These are phyloP conservation scores for Talaromyces albobiverticillius DNA, from an alignment of 2,329 filamentous ascomycete species.

Conservation along the genomic window DNA sequence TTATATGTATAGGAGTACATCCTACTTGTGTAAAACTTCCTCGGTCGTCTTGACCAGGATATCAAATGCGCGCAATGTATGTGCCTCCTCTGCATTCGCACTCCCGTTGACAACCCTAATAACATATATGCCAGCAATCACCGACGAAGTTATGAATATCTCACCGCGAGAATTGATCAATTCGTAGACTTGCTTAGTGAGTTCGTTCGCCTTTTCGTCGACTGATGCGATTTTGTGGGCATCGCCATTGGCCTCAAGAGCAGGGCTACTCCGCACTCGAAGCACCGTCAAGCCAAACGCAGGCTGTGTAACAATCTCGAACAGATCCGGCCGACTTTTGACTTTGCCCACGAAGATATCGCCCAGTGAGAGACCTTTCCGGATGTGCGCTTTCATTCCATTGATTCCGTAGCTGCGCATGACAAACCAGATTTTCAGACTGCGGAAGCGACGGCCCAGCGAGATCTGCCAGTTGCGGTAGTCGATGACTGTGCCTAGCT, in stretches of 20 bases:
- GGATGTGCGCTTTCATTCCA: conserved; percentile 72
- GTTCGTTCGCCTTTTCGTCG: conserved; percentile 59
- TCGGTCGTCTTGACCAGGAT: conserved; percentile 65
- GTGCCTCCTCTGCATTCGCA: conserved; percentile 65
- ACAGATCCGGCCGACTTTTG: conserved; percentile 62
- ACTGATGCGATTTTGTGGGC: conserved; percentile 25
- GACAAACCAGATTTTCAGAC: conserved; percentile 94
- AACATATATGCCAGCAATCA: conserved; percentile 69
- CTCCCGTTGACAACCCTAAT: conserved; percentile 80
- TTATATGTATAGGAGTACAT: not conserved
- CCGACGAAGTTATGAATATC: conserved; percentile 77
- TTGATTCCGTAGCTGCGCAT: conserved; percentile 75
- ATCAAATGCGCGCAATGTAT: conserved; percentile 71
- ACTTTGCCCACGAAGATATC: conserved; percentile 66
- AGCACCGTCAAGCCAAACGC: conserved; percentile 78
- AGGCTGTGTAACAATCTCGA: conserved; percentile 71
- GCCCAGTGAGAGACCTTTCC: conserved; percentile 66
- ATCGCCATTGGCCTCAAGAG: conserved; percentile 7
- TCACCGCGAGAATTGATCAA: conserved; percentile 69
- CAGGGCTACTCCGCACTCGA: conserved; percentile 52
- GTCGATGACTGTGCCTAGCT: conserved; percentile 82
- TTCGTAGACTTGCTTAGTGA: conserved; percentile 75
- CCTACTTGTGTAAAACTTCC: conserved; percentile 37
- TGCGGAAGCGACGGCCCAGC: conserved; percentile 81
- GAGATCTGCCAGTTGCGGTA: conserved; percentile 98